Conservation (phyloP, 306 rosid species). For the Corylus avellana region DNA sequence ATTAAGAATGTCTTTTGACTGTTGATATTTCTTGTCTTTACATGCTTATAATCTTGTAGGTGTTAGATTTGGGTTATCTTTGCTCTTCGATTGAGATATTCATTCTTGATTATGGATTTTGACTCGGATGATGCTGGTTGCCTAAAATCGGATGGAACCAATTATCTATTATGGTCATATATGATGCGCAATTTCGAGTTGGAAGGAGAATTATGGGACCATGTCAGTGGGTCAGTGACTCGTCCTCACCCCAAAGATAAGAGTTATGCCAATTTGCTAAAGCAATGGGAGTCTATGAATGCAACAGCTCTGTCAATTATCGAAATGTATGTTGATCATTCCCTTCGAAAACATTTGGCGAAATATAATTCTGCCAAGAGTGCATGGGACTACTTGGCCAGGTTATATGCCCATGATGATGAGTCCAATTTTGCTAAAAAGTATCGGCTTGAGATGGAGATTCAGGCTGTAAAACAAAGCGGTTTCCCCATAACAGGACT, state of each 20-base stretch:
- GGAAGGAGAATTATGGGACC: neutral
- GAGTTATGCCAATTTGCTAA: neutral
- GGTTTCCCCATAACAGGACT: neutral
- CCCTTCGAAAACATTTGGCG: neutral
- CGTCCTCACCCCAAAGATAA: neutral
- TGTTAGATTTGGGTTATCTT: neutral
- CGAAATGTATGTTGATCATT: neutral
- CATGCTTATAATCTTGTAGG: neutral
- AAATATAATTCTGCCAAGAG: neutral
- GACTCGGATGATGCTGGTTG: neutral
- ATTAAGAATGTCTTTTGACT: too few species aligned
- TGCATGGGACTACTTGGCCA: neutral
- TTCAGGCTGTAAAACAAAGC: neutral
- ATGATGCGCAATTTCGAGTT: neutral
- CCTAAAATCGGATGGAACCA: neutral
- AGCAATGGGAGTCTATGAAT: neutral
- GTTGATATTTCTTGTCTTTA: too few species aligned
- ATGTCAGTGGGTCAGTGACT: neutral
- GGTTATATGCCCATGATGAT: neutral
- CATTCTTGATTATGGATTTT: neutral
- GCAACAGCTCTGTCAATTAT: neutral
- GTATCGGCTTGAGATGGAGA: conserved; percentile 8
- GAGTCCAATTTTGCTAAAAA: neutral
- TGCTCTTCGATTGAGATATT: neutral
- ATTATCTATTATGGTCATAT: neutral